Evolutionary conservation across 805 yeast species (phyloP).

Genomic region (Monosporozyma solicola): DNA sequence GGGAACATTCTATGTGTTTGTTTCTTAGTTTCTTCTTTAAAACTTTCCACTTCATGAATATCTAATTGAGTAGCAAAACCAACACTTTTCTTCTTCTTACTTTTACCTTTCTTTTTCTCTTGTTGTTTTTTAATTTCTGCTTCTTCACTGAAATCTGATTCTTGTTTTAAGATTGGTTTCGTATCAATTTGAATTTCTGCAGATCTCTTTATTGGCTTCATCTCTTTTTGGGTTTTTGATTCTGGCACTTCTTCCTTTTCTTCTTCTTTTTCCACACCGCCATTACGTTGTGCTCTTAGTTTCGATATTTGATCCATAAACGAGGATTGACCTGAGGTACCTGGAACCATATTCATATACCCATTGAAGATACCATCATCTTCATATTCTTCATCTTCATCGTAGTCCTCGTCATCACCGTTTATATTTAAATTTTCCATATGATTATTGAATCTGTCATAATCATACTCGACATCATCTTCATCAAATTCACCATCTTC

Average conservation of each 20-base stretch:
- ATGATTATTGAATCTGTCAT: slow-evolving; percentile 11
- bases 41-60: slow-evolving; percentile 27
- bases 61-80: slow-evolving; percentile 28
- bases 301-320: slow-evolving; percentile 22
- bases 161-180: neutral
- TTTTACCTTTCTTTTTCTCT: slow-evolving; percentile 1
- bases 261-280: neutral
- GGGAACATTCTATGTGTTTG: slow-evolving; percentile 18
- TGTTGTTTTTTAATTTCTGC: slow-evolving; percentile 1
- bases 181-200: neutral
- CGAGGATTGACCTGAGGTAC: slow-evolving; percentile 15
- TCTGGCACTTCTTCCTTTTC: neutral
- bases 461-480: slow-evolving; percentile 18
- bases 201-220: neutral
- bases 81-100: slow-evolving; percentile 20
- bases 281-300: slow-evolving; percentile 1
- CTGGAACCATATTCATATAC: slow-evolving; percentile 21
- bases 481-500: slow-evolving; percentile 19
- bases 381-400: slow-evolving; percentile 16
- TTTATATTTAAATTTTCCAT: slow-evolving; percentile 5
- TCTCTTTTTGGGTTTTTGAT: neutral
- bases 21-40: slow-evolving; percentile 24
- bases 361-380: slow-evolving; percentile 9
- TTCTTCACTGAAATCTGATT: neutral
- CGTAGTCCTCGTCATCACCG: slow-evolving; percentile 10